Evolutionary conservation across 768 basidiomycete species (phyloP).

Genomic region (Mycena metata): DNA sequence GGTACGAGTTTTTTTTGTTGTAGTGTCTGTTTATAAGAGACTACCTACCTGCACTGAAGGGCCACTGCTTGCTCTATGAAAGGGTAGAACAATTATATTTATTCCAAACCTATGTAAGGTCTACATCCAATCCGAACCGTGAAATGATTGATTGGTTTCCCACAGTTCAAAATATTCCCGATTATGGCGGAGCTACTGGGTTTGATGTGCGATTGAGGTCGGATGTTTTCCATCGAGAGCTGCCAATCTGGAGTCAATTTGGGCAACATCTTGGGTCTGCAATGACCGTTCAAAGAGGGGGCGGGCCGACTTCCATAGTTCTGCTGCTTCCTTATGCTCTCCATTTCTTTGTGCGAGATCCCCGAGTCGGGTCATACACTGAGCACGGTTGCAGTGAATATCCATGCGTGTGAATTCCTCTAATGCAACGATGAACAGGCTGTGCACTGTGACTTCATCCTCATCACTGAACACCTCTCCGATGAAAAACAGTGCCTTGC

Average conservation of each 20-base stretch:
- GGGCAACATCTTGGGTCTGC: background rate
- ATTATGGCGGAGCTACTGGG: no score
- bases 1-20: no score
- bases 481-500: constrained; percentile 1
- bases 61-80: no score
- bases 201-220: no score
- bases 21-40: no score
- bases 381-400: background rate
- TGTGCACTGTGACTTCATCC: background rate
- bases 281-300: background rate
- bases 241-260: background rate
- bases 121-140: no score
- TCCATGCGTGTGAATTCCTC: constrained; percentile 3
- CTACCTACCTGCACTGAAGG: no score
- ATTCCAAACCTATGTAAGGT: no score
- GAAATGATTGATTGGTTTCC: no score
- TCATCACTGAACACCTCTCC: background rate
- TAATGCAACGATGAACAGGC: background rate
- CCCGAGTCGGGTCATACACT: constrained; percentile 1
- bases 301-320: background rate
- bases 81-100: no score
- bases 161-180: no score
- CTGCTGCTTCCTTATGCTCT: background rate
- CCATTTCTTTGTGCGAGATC: background rate
- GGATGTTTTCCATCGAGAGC: no score